Conservation (phyloP, 805 yeast species). For the Pichia deserticola region DNA sequence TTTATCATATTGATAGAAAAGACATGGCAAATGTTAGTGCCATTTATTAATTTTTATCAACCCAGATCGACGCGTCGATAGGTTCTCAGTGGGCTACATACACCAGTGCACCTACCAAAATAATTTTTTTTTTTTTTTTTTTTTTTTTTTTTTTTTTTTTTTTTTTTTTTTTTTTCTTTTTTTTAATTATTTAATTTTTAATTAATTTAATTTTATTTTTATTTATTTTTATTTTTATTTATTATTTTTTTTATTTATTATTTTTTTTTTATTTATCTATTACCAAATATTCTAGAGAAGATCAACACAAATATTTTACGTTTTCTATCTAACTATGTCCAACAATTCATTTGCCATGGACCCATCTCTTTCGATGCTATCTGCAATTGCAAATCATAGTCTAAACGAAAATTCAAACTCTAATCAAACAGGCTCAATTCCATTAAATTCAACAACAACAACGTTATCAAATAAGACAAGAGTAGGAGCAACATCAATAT, state of each 20-base stretch:
- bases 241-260: background rate
- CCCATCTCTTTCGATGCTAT: slow-evolving; percentile 3
- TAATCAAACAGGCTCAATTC: no score
- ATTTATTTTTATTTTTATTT: background rate
- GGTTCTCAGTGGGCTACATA: no score
- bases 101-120: background rate
- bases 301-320: no score
- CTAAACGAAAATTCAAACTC: background rate
- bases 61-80: no score
- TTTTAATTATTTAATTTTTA: background rate
- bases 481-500: background rate
- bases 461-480: background rate
- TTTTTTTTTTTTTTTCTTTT: background rate
- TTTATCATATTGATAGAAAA: no score
- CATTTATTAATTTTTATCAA: no score
- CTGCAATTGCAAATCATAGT: background rate
- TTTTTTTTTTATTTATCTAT: background rate
- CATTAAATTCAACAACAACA: background rate
- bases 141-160: background rate
- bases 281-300: no score
- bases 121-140: background rate
- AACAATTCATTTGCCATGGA: background rate
- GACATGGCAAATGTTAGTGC: no score
- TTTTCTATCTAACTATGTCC: background rate
- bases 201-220: background rate